Evolutionary conservation across 2,329 filamentous ascomycete species (phyloP).

Genomic region (Fusarium tupiense): DNA sequence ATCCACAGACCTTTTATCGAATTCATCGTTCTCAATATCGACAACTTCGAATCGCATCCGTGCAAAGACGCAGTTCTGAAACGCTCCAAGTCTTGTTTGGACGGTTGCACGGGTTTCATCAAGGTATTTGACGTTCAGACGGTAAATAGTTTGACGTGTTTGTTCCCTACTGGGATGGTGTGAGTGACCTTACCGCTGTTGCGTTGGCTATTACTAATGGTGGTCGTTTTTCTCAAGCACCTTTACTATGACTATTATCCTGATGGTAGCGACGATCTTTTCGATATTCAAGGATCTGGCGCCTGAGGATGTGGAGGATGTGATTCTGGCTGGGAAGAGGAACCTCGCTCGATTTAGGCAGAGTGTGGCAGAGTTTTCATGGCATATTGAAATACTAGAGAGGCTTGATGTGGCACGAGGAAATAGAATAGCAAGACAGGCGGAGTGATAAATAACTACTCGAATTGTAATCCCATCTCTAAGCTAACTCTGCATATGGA

Average conservation of each 20-base stretch:
- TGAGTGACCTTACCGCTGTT: conserved; percentile 7
- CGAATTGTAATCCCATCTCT: accelerated
- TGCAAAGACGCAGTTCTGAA: conserved; percentile 34
- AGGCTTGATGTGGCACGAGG: neutral
- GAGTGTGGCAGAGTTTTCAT: conserved; percentile 9
- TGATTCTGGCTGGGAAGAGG: neutral
- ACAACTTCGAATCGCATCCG: conserved; percentile 39
- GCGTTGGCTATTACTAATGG: neutral
- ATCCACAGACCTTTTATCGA: conserved; percentile 46
- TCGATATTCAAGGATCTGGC: neutral
- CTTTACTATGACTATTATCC: conserved; percentile 35
- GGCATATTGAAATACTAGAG: conserved; percentile 9
- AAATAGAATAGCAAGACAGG: neutral
- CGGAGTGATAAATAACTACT: neutral
- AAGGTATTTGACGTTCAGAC: conserved; percentile 42
- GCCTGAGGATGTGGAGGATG: neutral
- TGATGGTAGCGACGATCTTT: conserved; percentile 41
- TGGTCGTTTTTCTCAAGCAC: neutral
- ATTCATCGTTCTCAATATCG: conserved; percentile 41
- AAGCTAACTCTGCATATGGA: accelerated
- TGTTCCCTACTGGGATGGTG: conserved; percentile 47
- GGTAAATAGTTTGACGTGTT: conserved; percentile 40
- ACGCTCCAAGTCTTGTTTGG: conserved; percentile 36
- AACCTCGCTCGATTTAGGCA: neutral
- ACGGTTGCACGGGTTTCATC: conserved; percentile 41